Percentiles rank a stretch among this genome's conserved stretches.
phyloP scores from a whole-genome alignment of 352 stramenopile genomes.

The Phytophthora hibernalis region DNA sequence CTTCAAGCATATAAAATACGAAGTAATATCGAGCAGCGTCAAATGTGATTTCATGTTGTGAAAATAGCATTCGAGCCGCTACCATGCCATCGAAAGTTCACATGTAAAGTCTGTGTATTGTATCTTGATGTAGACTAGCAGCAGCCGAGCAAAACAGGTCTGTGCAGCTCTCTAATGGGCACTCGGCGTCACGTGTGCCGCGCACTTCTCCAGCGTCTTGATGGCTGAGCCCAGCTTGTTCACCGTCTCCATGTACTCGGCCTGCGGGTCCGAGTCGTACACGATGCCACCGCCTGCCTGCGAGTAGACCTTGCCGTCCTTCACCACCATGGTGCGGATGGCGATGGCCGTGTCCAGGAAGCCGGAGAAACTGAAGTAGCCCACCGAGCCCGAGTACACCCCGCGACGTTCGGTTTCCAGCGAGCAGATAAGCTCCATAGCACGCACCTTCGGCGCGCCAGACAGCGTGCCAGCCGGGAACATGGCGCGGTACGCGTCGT shows the following conservation, averaged over 20 bases:
- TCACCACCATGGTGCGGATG: constrained; percentile 89
- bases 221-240: constrained; percentile 89
- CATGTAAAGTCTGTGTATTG: constrained; percentile 25
- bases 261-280: constrained; percentile 87
- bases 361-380: constrained; percentile 89
- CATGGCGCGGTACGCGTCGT: constrained; percentile 90
- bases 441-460: constrained; percentile 90
- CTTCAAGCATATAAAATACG: no score
- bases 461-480: constrained; percentile 90
- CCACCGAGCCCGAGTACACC: constrained; percentile 88
- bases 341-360: constrained; percentile 90
- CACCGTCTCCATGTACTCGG: constrained; percentile 90
- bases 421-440: constrained; percentile 90
- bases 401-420: constrained; percentile 84
- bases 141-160: not conserved
- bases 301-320: constrained; percentile 80
- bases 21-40: no score
- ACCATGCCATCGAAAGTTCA: no score
- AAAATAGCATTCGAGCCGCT: not conserved
- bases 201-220: constrained; percentile 87
- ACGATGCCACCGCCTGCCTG: constrained; percentile 90
- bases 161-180: constrained; percentile 25
- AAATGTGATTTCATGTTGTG: not conserved
- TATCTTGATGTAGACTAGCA: constrained; percentile 14
- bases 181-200: constrained; percentile 46